Percentiles rank a stretch among this genome's conserved stretches.
phyloP scores from a whole-genome alignment of 1,284 basidiomycete species.

The Marasmius fiardii region DNA sequence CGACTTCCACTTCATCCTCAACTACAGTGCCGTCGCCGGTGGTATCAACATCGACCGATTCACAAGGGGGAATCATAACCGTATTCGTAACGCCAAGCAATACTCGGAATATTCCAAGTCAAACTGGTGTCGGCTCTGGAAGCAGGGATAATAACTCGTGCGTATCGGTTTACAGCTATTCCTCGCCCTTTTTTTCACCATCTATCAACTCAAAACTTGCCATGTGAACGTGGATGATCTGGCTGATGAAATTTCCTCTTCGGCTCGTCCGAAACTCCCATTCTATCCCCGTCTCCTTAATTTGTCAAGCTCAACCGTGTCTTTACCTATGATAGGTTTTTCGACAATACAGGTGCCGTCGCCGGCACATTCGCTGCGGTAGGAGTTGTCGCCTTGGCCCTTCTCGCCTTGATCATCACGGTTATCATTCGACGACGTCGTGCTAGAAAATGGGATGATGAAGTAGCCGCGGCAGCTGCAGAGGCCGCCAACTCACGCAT shows the following conservation, averaged over 20 bases:
- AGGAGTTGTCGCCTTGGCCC: constrained; percentile 50
- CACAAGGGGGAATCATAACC: not conserved
- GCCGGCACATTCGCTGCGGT: constrained; percentile 69
- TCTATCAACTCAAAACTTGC: too few species aligned
- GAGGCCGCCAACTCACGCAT: constrained; percentile 47
- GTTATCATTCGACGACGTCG: constrained; percentile 57
- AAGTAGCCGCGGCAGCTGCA: constrained; percentile 62
- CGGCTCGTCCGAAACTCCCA: not conserved
- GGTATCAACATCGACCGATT: not conserved
- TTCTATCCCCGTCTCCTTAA: not conserved
- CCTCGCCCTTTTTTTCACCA: too few species aligned
- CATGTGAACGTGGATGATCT: too few species aligned
- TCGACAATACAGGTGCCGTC: constrained; percentile 66
- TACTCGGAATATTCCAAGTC: not conserved
- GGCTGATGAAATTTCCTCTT: too few species aligned
- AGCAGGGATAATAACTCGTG: not conserved
- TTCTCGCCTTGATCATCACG: constrained; percentile 51
- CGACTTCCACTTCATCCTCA: constrained; percentile 9
- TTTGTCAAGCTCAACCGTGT: not conserved
- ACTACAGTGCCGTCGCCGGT: constrained; percentile 12
- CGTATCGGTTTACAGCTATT: not conserved
- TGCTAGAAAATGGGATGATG: constrained; percentile 61
- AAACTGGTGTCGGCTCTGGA: not conserved
- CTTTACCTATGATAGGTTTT: constrained; percentile 45
- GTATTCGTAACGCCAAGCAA: not conserved